Evolutionary conservation across 2,329 filamentous ascomycete species (phyloP), one percentile per base, ranked within the genome.

Genomic region (Calonectria pseudoturangicola): DNA sequence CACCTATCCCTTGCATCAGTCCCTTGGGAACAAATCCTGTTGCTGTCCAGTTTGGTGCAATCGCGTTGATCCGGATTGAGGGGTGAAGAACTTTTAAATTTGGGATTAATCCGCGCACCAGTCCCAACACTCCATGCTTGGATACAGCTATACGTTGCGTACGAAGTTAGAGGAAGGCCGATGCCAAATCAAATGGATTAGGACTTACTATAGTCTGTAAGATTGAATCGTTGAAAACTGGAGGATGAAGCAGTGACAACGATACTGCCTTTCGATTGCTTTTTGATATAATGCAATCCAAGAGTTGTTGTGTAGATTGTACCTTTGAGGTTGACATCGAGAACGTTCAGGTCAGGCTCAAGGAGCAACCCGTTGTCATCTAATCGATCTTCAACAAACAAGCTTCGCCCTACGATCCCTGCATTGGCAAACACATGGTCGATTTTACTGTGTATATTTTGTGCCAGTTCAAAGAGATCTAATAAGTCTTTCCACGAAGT

Each of bases 401-500:
- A 75, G 88, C 80, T 2, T 84, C 83, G 4, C 83, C 83, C 10
- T 87, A 86, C 83, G 36, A 92, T 82, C 18, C 91, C 91, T 0
- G 91, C 91, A 75, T 92, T 92, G 66, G 93, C 91, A 79, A 95
- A 95, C 8, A 94, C 94, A 80, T 94, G 90, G 51, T 94, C 94
- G 73, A 96, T 90, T 73, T 94, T 93, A 79, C 95, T 94, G 74
- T 94, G 90, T 66, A 94, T 92, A 13, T 86, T 81, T 70, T 87
- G 85, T 2, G 89, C 82, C 68, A 84, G 80, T 68, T 87, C 87
- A 83, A 92, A 92, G 13, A 92, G 83, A 0, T 82, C 81, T 15
- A 85, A 81, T 10, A 91, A 84, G 9, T 88, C 86, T 3, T 81
- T 73, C 90, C 90, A 92, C 18, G 82, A 79, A 1, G 85, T 82